Evolutionary conservation across 1,139 yeast genomes (phyloP), one percentile per base, ranked within the genome.

Genomic region (Candida tropicalis): DNA sequence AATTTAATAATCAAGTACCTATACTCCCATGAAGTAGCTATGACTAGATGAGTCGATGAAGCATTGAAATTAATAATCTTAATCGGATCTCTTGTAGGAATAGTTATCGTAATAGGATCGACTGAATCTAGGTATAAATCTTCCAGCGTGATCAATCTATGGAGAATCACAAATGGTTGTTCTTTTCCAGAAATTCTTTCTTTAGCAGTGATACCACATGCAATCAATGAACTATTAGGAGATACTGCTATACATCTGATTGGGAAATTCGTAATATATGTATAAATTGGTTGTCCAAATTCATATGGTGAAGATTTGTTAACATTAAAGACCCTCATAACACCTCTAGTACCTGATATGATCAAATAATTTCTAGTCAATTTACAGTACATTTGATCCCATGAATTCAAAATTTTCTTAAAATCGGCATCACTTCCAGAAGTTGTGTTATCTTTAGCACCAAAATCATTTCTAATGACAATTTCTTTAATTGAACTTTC

Each of bases 61-160:
- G 79, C 68, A 13, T 95, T 87, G 59, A 91, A 87, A 37, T 79
- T 78, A 10, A 90, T 63, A 4, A 85, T 71, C 50, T 85, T 85
- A 33, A 91, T 81, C 0, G 96, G 95, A 60, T 90, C 97, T 35
- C 89, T 68, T 60, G 87, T 88, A 0, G 97, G 97, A 41, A 87
- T 73, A 0, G 95, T 84, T 33, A 90, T 84, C 2, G 95, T 82
- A 4, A 84, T 77, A 4, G 87, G 85, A 46, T 71, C 77, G 17
- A 72, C 77, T 28, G 66, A 62, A 35, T 57, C 56, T n/a, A 70
- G 42, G 15, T 50, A 55, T n/a, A 36, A 45, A 33, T 51, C 51
- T 2, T 53, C 59, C 6, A 43, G 17, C 36, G 41, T 61, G 18
- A 58, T 64, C 10, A 81, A 50, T 38, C 77, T 73, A 52, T 88